Base-by-base conservation (phyloP, 495 filamentous ascomycete species). In the Penicillium atrosanguineum region DNA sequence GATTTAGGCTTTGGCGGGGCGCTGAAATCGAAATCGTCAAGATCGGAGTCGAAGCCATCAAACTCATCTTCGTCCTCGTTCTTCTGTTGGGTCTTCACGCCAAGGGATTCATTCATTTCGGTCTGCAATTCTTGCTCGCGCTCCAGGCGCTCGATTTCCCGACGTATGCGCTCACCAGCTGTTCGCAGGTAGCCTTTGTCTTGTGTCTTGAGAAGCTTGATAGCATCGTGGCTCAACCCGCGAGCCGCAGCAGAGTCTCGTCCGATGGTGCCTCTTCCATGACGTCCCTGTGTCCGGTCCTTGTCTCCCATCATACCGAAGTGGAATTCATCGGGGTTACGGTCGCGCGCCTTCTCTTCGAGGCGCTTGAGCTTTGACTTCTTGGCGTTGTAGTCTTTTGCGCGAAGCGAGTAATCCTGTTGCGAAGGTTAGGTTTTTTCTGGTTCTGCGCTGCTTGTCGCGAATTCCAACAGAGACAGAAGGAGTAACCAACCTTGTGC, bases 281-380 rank as follows among this genome's bases (percentile, higher is more conserved):
- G 83, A 50, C 82, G 81, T 26, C 85, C 83, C 48, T 85, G 80
- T 21, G 63, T 75, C 58, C 69, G 74, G 26, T 59, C 65, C 55
- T 72, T 73, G 3, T 64, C 67, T 34, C 74, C 78, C 69, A 95
- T 81, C 94, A 98, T 98, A 21, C 85, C 87, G 64, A 90, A 96
- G 72, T 89, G 85, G 77, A 97, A 98, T 71, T 96, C 91, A 83
- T 98, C 94, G 38, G 92, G 90, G 69, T 98, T 97, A 56, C 90
- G 86, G 39, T 94, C 84, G 50, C 82, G 78, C 20, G 87, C 93
- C 72, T 96, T 96, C 54, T 86, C 79, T 57, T 85, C 80, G 16
- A 98, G 83, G 3, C 82, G 79, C 65, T 87, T 86, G 40, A 97
- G 77, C 26, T 86, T 84, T n/a, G 75, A 74, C 67, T 95, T 87